phyloP scores from a whole-genome alignment of 164 flowering plant genomes.

The Dillenia turbinata region DNA sequence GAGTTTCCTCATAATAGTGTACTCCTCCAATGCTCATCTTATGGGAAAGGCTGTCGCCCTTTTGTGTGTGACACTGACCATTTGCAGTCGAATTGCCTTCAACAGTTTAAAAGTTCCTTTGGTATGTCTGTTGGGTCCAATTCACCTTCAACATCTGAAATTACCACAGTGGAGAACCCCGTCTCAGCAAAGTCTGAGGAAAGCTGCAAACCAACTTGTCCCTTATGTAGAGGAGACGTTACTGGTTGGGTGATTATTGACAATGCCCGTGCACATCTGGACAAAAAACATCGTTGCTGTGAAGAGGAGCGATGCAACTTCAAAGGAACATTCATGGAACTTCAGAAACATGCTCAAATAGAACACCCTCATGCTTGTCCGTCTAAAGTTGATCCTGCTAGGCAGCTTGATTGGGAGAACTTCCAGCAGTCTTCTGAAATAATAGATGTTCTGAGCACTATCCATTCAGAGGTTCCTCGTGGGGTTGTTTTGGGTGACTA shows the following conservation, averaged over 20 bases:
- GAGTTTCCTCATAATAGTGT: constrained; percentile 89
- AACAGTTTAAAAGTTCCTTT: constrained; percentile 66
- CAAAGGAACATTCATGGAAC: constrained; percentile 64
- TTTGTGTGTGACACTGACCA: constrained; percentile 89
- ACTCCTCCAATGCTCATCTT: constrained; percentile 87
- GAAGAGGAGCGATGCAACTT: constrained; percentile 64
- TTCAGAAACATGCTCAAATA: constrained; percentile 61
- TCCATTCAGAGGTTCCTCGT: constrained; percentile 85
- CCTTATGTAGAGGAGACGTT: constrained; percentile 95
- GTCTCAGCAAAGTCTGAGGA: constrained; percentile 19
- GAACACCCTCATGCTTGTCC: constrained; percentile 89
- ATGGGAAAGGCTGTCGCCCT: constrained; percentile 79
- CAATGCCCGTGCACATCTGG: constrained; percentile 52
- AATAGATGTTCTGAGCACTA: constrained; percentile 88
- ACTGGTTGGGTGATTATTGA: constrained; percentile 77
- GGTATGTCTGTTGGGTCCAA: constrained; percentile 33
- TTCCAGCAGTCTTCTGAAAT: constrained; percentile 95
- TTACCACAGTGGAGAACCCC: constrained; percentile 17
- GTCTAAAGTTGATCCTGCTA: constrained; percentile 87
- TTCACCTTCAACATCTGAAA: constrained; percentile 34
- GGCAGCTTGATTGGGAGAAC: constrained; percentile 92
- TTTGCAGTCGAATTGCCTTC: constrained; percentile 85
- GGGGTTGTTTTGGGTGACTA: constrained; percentile 96
- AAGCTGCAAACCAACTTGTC: constrained; percentile 53
- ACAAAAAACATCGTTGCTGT: constrained; percentile 71